These are phyloP conservation scores for Closterium sp. DNA, from an alignment of 139 green algal genomes.

Conservation along the genomic window DNA sequence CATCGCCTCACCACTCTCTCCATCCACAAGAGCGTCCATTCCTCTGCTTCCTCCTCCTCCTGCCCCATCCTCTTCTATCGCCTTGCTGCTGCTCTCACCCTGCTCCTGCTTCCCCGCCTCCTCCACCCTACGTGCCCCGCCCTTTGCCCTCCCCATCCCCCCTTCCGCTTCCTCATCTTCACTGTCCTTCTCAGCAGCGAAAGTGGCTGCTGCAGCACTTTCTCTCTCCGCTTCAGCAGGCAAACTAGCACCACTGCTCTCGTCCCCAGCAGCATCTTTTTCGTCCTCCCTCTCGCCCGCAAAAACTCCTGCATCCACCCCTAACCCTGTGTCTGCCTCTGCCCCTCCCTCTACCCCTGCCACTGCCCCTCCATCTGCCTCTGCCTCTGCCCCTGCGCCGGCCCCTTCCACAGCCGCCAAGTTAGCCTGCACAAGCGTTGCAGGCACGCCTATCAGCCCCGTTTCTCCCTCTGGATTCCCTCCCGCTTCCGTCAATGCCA, in stretches of 20 bases:
- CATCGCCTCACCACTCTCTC: background rate
- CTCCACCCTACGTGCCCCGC: background rate
- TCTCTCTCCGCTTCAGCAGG: background rate
- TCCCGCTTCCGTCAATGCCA: background rate
- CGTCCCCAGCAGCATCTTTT: background rate
- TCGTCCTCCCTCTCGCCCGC: background rate
- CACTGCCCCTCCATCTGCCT: background rate
- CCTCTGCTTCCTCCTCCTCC: background rate
- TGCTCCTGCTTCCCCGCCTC: background rate
- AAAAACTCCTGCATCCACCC: background rate
- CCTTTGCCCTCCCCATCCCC: background rate
- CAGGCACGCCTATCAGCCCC: background rate
- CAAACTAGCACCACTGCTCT: background rate
- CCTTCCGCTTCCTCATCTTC: background rate
- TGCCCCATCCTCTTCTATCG: background rate
- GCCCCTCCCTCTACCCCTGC: background rate
- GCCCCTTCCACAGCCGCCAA: too few species aligned
- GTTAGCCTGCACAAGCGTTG: too few species aligned
- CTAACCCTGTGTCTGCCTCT: background rate
- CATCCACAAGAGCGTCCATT: background rate
- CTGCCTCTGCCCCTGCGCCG: background rate
- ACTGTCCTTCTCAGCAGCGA: background rate
- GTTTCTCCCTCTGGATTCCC: background rate
- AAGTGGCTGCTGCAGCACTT: background rate
- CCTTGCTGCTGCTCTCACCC: background rate